Evolutionary conservation across 2,329 filamentous ascomycete genomes (phyloP), one percentile per base, ranked within the genome.

Genomic region (Sphaerulina vaccinii): DNA sequence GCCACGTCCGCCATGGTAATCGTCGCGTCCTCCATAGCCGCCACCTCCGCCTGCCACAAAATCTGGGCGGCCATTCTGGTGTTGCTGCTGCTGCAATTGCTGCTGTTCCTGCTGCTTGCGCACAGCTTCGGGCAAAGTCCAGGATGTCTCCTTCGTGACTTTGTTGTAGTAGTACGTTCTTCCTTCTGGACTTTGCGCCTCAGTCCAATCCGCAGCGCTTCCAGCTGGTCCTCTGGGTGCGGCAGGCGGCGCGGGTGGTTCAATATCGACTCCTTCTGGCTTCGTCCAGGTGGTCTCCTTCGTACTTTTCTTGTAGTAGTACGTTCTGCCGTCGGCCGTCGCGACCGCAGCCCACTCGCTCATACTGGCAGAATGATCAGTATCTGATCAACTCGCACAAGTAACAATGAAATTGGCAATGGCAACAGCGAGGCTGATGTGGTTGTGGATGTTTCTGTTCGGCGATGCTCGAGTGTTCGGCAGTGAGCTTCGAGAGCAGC

Each of bases 251-350:
- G 86, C 87, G 95, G 91, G 72, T 16, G 52, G 41, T 19, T 51
- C 49, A 23, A 52, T 56, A 32, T 62, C 61, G 53, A 61, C 64
- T 36, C 95, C 93, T 66, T 87, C 82, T 3, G 93, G 95, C 74
- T 96, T 97, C 35, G 84, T 86, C 93, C 93, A 99, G 80, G 91
- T 87, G 24, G 93, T 97, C 57, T 80, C 82, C 68, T 95, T 95
- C 13, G 90, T 96, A 55, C 83, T 74, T 10, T 84, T 75, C 69
- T 99, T 95, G 77, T 91, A 95, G 71, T 95, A 99, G 71, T 99
- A 99, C 40, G 84, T 79, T 61, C 88, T 84, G 59, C 91, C 92
- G 66, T 65, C 65, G 15, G 58, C 53, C 27, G 65, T 52, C 46
- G 57, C 56, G 39, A 62, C 60, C 43, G 60, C 58, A 16, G 54